Percentiles rank a stretch among this genome's conserved stretches.
Evolutionary conservation across 306 rosid genomes (phyloP).

Genomic region (Castanea crenata): DNA sequence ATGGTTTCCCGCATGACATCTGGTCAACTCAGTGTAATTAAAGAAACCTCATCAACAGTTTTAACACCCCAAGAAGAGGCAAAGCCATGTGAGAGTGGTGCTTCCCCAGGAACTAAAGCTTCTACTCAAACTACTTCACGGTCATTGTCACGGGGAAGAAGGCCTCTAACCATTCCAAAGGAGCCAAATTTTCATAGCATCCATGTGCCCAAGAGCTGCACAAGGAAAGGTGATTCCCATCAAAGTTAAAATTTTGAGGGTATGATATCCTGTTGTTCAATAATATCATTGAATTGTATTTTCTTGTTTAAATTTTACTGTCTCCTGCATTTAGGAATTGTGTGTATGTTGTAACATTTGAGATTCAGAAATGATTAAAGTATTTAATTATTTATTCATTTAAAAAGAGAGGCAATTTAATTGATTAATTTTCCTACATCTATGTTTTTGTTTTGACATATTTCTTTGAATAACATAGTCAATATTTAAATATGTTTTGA

Average conservation of each 20-base stretch:
- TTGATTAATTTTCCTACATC: not conserved
- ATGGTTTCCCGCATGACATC: constrained; percentile 27
- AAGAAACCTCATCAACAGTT: constrained; percentile 40
- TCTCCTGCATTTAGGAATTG: not conserved
- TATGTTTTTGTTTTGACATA: too few relatives aligned
- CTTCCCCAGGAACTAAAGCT: constrained; percentile 26
- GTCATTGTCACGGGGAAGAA: constrained; percentile 42
- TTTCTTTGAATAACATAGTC: too few relatives aligned
- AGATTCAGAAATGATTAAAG: not conserved
- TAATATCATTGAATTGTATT: constrained; percentile 41
- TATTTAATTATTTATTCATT: not conserved
- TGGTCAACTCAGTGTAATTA: constrained; percentile 36
- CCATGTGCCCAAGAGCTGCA: constrained; percentile 58
- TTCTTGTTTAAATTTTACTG: not conserved
- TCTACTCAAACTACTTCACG: constrained; percentile 7
- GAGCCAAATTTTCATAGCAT: constrained; percentile 65
- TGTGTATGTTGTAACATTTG: not conserved
- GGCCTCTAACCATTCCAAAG: constrained; percentile 55
- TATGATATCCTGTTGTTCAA: constrained; percentile 33
- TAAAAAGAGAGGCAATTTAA: not conserved
- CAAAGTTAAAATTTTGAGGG: not conserved
- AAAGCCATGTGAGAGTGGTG: constrained; percentile 31
- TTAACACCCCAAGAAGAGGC: constrained; percentile 35
- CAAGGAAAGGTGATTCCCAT: constrained; percentile 28
- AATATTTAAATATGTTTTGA: too few relatives aligned